Conservation (phyloP, 73 alveolate genomes). For the Effrenium voratum region DNA sequence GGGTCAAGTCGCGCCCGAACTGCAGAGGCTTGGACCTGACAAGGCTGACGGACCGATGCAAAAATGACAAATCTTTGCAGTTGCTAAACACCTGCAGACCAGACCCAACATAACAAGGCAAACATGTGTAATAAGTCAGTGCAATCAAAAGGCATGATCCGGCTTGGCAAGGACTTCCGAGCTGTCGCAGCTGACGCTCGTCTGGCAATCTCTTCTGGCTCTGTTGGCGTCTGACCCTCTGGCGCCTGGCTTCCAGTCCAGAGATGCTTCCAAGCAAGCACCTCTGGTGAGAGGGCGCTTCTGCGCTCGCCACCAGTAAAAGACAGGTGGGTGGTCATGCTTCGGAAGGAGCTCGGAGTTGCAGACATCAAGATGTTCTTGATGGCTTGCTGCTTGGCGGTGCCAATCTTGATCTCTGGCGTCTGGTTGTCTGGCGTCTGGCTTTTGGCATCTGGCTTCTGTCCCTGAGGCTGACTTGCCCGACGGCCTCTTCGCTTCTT, state of each 20-base stretch:
- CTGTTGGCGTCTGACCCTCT: neutral
- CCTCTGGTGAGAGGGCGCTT: neutral
- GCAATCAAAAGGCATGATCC: neutral
- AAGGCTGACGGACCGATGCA: neutral
- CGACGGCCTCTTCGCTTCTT: constrained; percentile 32
- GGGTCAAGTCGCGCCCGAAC: constrained; percentile 13
- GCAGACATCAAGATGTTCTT: neutral
- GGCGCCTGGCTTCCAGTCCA: constrained; percentile 8
- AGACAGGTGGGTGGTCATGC: neutral
- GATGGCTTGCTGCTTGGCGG: neutral
- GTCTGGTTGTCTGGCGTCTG: neutral
- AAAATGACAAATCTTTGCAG: neutral
- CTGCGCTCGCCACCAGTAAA: constrained; percentile 7
- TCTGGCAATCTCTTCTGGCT: constrained; percentile 4
- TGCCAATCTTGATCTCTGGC: neutral
- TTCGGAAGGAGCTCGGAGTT: neutral
- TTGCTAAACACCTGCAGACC: neutral
- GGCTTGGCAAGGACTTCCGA: neutral
- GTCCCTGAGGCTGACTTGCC: neutral
- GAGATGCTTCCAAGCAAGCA: neutral
- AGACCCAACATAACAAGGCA: neutral
- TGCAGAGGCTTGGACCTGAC: neutral
- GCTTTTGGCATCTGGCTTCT: neutral
- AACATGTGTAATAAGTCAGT: neutral
- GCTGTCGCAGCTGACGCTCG: neutral